Conservation (phyloP, 1,284 basidiomycete genomes). For the Ganoderma meredithae region DNA sequence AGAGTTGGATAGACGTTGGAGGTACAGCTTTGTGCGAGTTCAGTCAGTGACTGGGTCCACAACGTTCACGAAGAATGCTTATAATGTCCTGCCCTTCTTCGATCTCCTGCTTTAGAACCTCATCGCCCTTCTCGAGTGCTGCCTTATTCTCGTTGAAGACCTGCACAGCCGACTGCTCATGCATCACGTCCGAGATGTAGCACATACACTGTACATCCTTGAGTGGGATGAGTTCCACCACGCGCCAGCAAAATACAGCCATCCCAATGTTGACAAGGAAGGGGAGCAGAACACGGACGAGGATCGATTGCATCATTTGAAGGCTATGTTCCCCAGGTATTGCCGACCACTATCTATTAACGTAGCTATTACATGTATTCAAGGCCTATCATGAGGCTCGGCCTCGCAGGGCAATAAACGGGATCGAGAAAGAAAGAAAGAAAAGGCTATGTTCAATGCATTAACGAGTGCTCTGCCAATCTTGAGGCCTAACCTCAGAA, state of each 20-base stretch:
- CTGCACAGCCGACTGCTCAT: conserved; percentile 11
- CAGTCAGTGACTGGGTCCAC: no score
- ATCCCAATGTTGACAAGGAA: conserved; percentile 13
- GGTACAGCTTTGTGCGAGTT: no score
- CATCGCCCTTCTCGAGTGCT: conserved; percentile 18
- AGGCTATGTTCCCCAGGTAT: conserved; percentile 23
- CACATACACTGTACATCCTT: conserved; percentile 21
- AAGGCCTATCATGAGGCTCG: no score
- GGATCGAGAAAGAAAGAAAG: no score
- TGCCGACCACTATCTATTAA: no score
- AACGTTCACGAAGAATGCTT: conserved; percentile 30
- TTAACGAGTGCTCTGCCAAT: no score
- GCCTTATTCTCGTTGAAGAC: conserved; percentile 26
- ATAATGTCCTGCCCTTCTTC: conserved; percentile 34
- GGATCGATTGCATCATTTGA: conserved; percentile 21
- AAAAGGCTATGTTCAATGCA: no score
- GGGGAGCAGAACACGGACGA: conserved; percentile 13
- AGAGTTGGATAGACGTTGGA: no score
- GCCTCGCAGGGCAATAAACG: no score
- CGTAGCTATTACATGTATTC: no score
- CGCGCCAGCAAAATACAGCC: conserved; percentile 21
- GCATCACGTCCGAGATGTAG: conserved; percentile 16
- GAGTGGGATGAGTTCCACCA: conserved; percentile 30
- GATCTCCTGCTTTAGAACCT: conserved; percentile 17
- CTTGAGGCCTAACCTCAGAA: no score